Base-by-base conservation (phyloP, 257 asterid genomes). In the Solanum ossicruentum region DNA sequence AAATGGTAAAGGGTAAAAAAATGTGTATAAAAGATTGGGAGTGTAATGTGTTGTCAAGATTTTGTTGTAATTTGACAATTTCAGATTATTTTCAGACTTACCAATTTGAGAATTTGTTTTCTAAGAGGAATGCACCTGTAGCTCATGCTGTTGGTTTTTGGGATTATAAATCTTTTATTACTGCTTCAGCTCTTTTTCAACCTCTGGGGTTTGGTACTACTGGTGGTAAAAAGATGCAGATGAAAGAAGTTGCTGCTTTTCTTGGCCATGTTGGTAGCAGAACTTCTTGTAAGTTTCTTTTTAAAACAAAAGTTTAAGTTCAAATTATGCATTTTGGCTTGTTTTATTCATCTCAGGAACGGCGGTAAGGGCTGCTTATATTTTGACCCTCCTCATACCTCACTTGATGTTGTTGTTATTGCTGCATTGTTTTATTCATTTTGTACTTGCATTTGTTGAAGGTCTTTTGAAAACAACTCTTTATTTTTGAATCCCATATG, bases 161-260 rank as follows among this genome's bases (percentile, higher is more conserved):
- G 98, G 98, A 94, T 73, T 94, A 91, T 86, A 81, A 81, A 67
- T 92, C 99, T 7, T 96, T 96, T 88, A 94, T 94, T 84, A 82
- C 84, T 73, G 98, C 97, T 85, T 89, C 98, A 84, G 84, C 99
- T 73, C 0, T 84, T 17, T 93, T 84, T 81, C 92, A 96, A 93
- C 98, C 97, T 32, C 90, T 70, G 10, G 99, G 99, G 23, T 96
- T 96, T 66, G 98, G 98, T 51, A 96, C 99, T 26, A 91, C 98
- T 80, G 99, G 98, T 80, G 94, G 95, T 36, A 86, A 86, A 81
- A 60, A 87, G 13, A 49, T 52, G 89, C 98, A 93, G 89, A 92
- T 94, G 96, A 89, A 80, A 88, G 99, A 96, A 83, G n/a, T 94
- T 49, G 91, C 93, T 52, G 98, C 98, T 65, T 93, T 96, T 82